Conservation (phyloP, 2,329 filamentous ascomycete species). For the Ceratocystis lukuohia region DNA sequence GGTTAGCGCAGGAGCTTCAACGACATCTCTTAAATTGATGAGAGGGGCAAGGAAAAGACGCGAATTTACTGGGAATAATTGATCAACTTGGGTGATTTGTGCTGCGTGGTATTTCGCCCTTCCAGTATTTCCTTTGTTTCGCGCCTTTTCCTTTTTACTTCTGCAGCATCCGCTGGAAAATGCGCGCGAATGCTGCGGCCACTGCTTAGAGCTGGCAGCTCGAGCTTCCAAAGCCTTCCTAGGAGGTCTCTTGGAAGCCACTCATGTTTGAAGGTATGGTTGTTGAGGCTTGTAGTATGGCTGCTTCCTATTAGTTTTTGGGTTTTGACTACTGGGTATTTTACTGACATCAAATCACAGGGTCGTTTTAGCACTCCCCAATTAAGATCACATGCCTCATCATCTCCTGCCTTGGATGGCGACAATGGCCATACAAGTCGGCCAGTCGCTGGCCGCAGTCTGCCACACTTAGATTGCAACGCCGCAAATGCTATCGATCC, state of each 20-base stretch:
- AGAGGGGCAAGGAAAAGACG: not conserved
- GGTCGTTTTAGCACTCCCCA: not conserved
- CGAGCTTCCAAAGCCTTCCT: constrained; percentile 4
- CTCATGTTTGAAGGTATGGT: not conserved
- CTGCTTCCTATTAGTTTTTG: not conserved
- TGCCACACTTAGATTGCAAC: not conserved
- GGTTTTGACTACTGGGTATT: not conserved
- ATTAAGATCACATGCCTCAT: not conserved
- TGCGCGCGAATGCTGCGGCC: constrained; percentile 11
- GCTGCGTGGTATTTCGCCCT: not conserved
- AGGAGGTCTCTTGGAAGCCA: not conserved
- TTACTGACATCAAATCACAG: not conserved
- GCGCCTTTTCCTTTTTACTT: not conserved
- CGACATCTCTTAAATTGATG: not conserved
- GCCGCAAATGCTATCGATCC: not conserved
- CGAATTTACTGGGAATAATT: not conserved
- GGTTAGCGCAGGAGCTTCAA: not conserved
- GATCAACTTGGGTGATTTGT: not conserved
- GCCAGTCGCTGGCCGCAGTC: not conserved
- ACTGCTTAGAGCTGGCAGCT: constrained; percentile 15
- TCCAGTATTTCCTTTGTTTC: not conserved
- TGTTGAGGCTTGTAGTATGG: too few relatives aligned
- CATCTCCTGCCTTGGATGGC: not conserved
- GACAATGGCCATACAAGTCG: not conserved
- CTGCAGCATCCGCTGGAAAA: constrained; percentile 14